Base-by-base conservation (phyloP, 106 monocot species). In the Apostasia shenzhenica region DNA sequence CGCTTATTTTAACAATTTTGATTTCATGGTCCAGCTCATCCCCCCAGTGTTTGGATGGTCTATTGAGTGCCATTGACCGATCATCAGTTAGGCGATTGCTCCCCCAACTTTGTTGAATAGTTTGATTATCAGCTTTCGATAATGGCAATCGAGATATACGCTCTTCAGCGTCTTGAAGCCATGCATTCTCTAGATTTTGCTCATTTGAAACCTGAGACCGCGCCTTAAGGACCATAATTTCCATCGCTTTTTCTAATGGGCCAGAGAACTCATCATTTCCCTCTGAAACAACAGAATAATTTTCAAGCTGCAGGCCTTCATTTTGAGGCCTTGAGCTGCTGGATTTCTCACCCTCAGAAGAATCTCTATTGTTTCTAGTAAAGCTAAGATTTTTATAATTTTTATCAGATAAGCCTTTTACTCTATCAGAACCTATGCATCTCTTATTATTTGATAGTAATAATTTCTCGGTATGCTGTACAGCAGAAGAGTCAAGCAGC, bases 101-200 rank as follows among this genome's bases (percentile, higher is more conserved):
- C n/a, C 48, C 13, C 41, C 81, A 75, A 81, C 67, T 73, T 69
- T 85, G 82, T 11, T 77, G 80, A 56, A 80, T 52, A 60, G 73
- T 60, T 75, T 82, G 82, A 57, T 64, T 84, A 63, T 82, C 79
- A 11, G 77, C 73, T 54, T 75, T 89, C 12, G 55, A 59, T 45
- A 56, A 65, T 2, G 54, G 46, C 2, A 82, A 77, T 54, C 75
- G 78, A 45, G 77, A 48, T 61, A 57, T 61, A 67, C 65, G 63
- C 14, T 79, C 86, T 67, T 81, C 81, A 46, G 76, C 64, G 53
- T 63, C 61, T 75, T 89, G 89, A 66, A 84, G 81, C 93, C 89
- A 91, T 62, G 88, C 94, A 73, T 73, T 83, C 61, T 94, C 91
- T n/a, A 88, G 63, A 57, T 70, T 79, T 59, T 85, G 80, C 41